Conservation (phyloP, 768 basidiomycete species). For the Daedaleopsis sinensis region DNA sequence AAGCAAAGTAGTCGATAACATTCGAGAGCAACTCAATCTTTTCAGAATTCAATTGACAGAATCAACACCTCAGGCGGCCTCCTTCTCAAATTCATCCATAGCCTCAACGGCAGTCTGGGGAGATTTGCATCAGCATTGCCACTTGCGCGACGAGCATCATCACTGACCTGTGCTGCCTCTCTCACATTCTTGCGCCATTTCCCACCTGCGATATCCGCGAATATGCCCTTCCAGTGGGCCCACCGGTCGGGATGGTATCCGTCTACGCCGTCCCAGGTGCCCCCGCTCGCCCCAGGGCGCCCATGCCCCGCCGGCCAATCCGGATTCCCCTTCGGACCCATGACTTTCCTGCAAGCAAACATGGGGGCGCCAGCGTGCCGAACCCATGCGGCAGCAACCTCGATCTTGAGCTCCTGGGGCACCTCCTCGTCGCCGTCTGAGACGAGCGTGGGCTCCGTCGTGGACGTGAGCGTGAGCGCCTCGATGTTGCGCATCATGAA, state of each 20-base stretch:
- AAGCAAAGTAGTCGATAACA: too few relatives aligned
- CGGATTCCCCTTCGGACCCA: conserved; percentile 18
- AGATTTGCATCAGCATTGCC: neutral
- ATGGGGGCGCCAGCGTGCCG: conserved; percentile 11
- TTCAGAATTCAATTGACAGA: too few relatives aligned
- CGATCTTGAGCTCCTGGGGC: conserved; percentile 7
- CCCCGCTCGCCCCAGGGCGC: conserved; percentile 9
- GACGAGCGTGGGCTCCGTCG: neutral
- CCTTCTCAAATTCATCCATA: conserved; percentile 1
- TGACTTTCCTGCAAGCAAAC: conserved; percentile 6
- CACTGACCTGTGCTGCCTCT: conserved; percentile 17
- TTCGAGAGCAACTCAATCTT: too few relatives aligned
- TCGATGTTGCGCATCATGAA: conserved; percentile 16
- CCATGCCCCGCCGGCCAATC: conserved; percentile 6
- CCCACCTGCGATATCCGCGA: neutral
- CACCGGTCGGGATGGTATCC: conserved; percentile 18
- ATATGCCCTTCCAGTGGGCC: conserved; percentile 18
- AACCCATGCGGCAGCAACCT: conserved; percentile 9
- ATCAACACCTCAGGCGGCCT: too few relatives aligned
- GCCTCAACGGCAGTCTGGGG: conserved; percentile 3
- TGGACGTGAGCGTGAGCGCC: conserved; percentile 1
- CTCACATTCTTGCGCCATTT: conserved; percentile 1
- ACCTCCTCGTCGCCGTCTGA: neutral
- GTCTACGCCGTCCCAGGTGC: conserved; percentile 18
- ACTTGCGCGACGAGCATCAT: neutral